Base-by-base conservation (phyloP, 176 grass and related monocot species). In the Oryza meridionalis region DNA sequence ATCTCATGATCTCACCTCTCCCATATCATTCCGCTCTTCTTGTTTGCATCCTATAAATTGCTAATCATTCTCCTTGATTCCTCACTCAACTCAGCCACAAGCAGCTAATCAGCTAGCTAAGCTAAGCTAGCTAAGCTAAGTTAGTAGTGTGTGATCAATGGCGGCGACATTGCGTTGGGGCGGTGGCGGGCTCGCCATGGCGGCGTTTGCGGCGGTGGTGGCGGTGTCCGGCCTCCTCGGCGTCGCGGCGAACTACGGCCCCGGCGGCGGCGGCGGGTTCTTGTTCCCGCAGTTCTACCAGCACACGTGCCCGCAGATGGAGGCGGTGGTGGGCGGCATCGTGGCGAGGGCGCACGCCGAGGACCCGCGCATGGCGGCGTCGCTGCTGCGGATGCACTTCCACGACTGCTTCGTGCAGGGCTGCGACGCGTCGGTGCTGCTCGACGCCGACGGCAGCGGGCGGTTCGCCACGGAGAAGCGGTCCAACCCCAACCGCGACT, bases 321-420 rank as follows among this genome's bases (percentile, higher is more conserved):
- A 87, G 6, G 72, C 49, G 21, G 88, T 97, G 63, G 72, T 97
- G 25, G 79, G 85, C 25, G 86, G 73, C 72, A 74, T 94, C 67
- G 90, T 97, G 62, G 85, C 86, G 0, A 92, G 85, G 76, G 94
- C 89, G 15, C 85, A 92, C 85, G 90, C 95, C 6, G 77, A 84
- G 81, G 95, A 94, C 73, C 90, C 90, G 19, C 90, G 95, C 72
- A 97, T 97, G 90, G 90, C 92, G 33, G 95, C 95, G 58, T 97
- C 95, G 0, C 72, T 97, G 46, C 84, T 97, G 13, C 92, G 94
- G 65, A 63, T 97, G 66, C 94, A 97, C 85, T 97, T 97, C 88
- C 94, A 97, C 84, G 94, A 97, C 89, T 97, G 94, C 81, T 97
- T 97, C 68, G 94, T 97, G 14, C 88, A 94, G 86, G 94, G 94